Evolutionary conservation across 2,329 filamentous ascomycete genomes (phyloP).

Genomic region (Pyricularia sp.): DNA sequence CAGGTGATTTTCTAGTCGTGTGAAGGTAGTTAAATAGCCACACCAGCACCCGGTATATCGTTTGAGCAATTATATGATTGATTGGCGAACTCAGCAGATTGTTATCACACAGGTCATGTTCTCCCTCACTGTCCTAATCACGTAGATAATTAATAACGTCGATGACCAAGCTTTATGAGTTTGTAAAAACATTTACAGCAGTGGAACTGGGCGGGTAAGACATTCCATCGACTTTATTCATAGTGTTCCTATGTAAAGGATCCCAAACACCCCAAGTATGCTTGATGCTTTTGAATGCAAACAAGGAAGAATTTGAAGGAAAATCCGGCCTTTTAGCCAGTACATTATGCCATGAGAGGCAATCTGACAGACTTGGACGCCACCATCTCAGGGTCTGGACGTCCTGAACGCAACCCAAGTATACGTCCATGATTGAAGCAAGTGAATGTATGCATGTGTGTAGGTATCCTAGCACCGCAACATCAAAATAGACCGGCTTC

Average conservation of each 20-base stretch:
- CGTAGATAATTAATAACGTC: not conserved
- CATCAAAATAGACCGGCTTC: not conserved
- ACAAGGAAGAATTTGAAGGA: not conserved
- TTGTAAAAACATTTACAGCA: not conserved
- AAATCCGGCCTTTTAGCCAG: not conserved
- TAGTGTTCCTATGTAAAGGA: not conserved
- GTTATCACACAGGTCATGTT: not conserved
- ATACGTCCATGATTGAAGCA: not conserved
- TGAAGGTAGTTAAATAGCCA: too few relatives aligned
- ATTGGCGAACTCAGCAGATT: not conserved
- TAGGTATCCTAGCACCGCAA: not conserved
- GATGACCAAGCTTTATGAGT: not conserved
- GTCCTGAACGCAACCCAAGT: not conserved
- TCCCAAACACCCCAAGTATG: not conserved
- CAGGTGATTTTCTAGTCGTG: too few relatives aligned
- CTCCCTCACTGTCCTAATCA: not conserved
- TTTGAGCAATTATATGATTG: not conserved
- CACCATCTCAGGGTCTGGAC: conserved; percentile 6
- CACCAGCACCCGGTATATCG: too few relatives aligned
- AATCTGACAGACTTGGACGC: not conserved
- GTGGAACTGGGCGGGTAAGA: not conserved
- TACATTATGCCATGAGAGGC: not conserved
- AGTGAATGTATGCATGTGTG: not conserved
- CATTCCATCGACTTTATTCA: not conserved
- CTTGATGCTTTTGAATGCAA: not conserved